These are phyloP conservation scores for Acanthamoeba sp. DNA, from an alignment of 208 protist species.

Conservation along the genomic window DNA sequence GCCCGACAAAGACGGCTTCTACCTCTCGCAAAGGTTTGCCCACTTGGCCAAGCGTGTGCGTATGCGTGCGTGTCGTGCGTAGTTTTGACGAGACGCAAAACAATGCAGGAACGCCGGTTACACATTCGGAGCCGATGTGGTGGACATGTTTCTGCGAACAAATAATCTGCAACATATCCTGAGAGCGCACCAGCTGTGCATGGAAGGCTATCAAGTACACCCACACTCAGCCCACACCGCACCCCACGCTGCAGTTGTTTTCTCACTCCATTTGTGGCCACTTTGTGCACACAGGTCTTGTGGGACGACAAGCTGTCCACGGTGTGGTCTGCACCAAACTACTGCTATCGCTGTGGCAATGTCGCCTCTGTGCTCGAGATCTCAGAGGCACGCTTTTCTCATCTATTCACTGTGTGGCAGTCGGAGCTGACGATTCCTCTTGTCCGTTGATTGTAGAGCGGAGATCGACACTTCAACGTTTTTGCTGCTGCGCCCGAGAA, in stretches of 20 bases:
- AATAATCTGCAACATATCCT: slow-evolving; percentile 92
- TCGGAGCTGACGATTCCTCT: neutral
- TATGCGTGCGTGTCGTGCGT: neutral
- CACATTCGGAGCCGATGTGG: slow-evolving; percentile 89
- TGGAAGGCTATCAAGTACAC: slow-evolving; percentile 90
- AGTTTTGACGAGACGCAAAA: neutral
- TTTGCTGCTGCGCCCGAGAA: slow-evolving; percentile 78
- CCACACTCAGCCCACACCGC: no score
- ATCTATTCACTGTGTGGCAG: neutral
- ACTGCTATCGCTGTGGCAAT: slow-evolving; percentile 95
- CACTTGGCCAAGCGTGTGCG: no score
- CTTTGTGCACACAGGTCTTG: slow-evolving; percentile 57
- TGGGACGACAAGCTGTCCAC: slow-evolving; percentile 91
- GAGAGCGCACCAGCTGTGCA: slow-evolving; percentile 92
- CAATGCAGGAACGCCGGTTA: slow-evolving; percentile 89
- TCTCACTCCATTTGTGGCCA: neutral
- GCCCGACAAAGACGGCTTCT: slow-evolving; percentile 54
- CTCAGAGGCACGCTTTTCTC: slow-evolving; percentile 93
- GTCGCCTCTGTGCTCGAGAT: slow-evolving; percentile 95
- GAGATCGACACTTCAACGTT: slow-evolving; percentile 73
- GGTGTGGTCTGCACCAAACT: slow-evolving; percentile 98
- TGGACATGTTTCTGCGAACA: slow-evolving; percentile 88
- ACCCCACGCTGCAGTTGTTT: neutral
- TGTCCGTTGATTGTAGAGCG: slow-evolving; percentile 71
- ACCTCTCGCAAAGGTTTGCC: neutral